Percentiles rank a stretch among this genome's conserved stretches.
Evolutionary conservation across 306 rosid genomes (phyloP).

Genomic region (Acacia melanoxylon): DNA sequence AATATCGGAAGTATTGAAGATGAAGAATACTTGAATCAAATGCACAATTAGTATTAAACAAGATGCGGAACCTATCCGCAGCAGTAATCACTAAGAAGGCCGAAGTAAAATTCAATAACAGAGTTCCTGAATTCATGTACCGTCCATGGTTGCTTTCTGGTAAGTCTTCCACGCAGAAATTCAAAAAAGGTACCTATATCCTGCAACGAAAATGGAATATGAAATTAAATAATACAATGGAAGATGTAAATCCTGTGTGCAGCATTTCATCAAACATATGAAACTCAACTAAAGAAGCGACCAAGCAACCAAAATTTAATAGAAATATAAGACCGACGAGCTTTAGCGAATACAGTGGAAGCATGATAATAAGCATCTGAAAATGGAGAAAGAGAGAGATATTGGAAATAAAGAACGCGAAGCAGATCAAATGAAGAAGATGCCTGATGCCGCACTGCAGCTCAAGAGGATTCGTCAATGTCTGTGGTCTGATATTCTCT

Average conservation of each 20-base stretch:
- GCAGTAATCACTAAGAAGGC: background rate
- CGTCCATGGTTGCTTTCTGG: conserved; percentile 60
- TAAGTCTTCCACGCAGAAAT: conserved; percentile 29
- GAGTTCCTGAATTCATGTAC: conserved; percentile 34
- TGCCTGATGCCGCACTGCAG: background rate
- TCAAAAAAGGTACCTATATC: background rate
- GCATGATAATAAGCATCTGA: background rate
- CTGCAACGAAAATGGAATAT: background rate
- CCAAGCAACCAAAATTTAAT: background rate
- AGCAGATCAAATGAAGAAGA: background rate
- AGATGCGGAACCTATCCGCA: background rate
- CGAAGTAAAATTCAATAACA: background rate
- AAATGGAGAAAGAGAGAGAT: background rate
- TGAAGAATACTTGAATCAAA: background rate
- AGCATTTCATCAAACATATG: conserved; percentile 27
- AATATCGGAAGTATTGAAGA: background rate
- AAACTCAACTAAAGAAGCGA: background rate
- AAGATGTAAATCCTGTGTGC: background rate
- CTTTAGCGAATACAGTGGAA: background rate
- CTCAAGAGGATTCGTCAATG: background rate
- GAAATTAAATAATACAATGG: background rate
- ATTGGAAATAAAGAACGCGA: background rate
- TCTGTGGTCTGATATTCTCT: background rate
- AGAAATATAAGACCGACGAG: background rate
- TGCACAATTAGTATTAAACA: background rate